Evolutionary conservation across 2,329 filamentous ascomycete species (phyloP), one percentile per base, ranked within the genome.

Genomic region (Penicillium sp.): DNA sequence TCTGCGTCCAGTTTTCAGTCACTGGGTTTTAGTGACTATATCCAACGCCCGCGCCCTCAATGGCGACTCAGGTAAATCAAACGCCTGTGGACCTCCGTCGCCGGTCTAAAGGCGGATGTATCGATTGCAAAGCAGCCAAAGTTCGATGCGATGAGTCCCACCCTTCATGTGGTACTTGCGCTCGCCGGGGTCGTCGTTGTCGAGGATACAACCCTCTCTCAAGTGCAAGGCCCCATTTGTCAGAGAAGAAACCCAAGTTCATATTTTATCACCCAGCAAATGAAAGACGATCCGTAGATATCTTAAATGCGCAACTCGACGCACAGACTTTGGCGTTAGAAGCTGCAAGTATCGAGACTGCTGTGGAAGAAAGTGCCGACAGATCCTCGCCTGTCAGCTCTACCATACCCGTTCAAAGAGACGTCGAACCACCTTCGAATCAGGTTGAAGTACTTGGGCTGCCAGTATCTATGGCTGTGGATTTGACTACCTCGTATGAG

Each of bases 81-180:
- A 6, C 33, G 33, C 33, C 33, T 14, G 33, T 11, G 16, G 33
- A 38, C 33, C 33, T 38, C 33, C 33, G 33, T 38, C 33, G 33
- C 33, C 33, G 33, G 33, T 61, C 60, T 6, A 33, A 52, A 52
- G 47, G 55, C 40, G 60, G 60, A 49, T 61, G 60, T 46, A 51
- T 61, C 28, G 60, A 61, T 40, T 61, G 60, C 58, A 61, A 61
- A 33, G 50, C 50, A 35, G 58, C 58, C 52, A 61, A 61, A 24
- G 60, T 61, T 28, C 56, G 58, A 54, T 61, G 60, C 58, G 60
- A 61, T 30, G 60, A 61, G 46, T 20, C 51, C 18, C 58, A 52
- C 40, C 60, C 60, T 18, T 54, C 45, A 8, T 72, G 71, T 55
- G 68, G 68, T 4, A 70, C 68, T 68, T 76, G 65, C 58, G 62